These are phyloP conservation scores for Hericium erinaceus DNA, from an alignment of 768 basidiomycete genomes.

Conservation along the genomic window DNA sequence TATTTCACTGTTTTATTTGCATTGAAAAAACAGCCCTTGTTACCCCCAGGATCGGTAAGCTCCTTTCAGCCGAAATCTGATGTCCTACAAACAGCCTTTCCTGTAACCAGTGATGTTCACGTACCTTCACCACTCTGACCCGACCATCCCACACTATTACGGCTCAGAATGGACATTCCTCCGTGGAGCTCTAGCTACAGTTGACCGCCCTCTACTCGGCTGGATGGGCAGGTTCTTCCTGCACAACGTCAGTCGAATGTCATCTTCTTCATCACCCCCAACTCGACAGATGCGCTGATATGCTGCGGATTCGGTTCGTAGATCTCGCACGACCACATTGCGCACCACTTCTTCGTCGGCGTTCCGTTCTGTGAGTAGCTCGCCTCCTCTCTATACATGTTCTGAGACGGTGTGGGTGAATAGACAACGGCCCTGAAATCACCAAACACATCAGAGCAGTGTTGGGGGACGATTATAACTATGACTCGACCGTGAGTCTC, in stretches of 20 bases:
- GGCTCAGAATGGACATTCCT: conserved; percentile 87
- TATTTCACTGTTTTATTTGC: no score
- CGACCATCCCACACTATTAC: conserved; percentile 89
- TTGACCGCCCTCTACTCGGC: conserved; percentile 77
- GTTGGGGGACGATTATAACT: background rate
- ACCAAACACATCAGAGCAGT: background rate
- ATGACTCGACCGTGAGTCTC: background rate
- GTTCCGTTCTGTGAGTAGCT: conserved; percentile 16
- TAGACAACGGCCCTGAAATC: conserved; percentile 78
- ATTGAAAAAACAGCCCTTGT: no score
- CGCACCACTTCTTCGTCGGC: background rate
- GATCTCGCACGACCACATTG: conserved; percentile 76
- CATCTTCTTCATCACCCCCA: background rate
- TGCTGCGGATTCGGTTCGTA: conserved; percentile 21
- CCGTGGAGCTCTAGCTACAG: conserved; percentile 85
- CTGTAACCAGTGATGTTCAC: conserved; percentile 64
- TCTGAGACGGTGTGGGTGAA: background rate
- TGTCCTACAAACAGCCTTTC: background rate
- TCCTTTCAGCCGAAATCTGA: background rate
- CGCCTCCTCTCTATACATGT: background rate
- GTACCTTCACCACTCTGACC: conserved; percentile 98
- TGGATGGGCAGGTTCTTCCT: background rate
- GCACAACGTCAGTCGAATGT: background rate
- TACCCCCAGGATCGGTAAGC: background rate
- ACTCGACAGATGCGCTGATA: background rate